A percentile compares a stretch with the other conserved stretches of the same genome.
Conservation (phyloP, 495 filamentous ascomycete genomes). For the Poronia punctata region DNA sequence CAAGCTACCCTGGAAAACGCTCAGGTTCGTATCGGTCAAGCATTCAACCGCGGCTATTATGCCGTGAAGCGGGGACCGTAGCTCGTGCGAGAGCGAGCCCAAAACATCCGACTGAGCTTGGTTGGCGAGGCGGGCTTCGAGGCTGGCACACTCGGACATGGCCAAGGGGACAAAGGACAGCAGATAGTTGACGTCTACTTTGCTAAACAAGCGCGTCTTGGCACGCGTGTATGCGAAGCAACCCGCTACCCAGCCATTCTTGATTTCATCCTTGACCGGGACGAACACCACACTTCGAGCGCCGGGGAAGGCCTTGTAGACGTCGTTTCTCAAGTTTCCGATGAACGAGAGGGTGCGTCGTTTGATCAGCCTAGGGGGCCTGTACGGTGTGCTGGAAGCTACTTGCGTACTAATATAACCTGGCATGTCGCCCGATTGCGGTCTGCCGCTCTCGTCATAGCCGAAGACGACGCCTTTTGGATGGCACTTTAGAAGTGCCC, state of each 20-base stretch:
- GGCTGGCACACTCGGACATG: constrained; percentile 49
- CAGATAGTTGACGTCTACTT: constrained; percentile 35
- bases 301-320: constrained; percentile 31
- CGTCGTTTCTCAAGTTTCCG: constrained; percentile 2
- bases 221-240: constrained; percentile 54
- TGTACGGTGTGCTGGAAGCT: background rate
- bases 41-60: constrained; percentile 67
- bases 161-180: constrained; percentile 50
- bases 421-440: constrained; percentile 9
- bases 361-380: background rate
- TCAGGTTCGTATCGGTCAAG: constrained; percentile 44
- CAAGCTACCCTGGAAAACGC: constrained; percentile 50
- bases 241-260: constrained; percentile 61
- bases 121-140: constrained; percentile 31
- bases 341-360: constrained; percentile 2
- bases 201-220: constrained; percentile 33
- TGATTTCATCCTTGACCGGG: constrained; percentile 61
- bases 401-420: background rate
- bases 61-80: constrained; percentile 68
- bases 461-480: constrained; percentile 54
- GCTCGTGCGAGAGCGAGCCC: constrained; percentile 65
- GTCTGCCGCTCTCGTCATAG: constrained; percentile 39
- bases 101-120: constrained; percentile 60
- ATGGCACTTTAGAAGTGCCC: constrained; percentile 49
- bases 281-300: constrained; percentile 48